phyloP scores from a whole-genome alignment of 2,329 filamentous ascomycete genomes.

The Scedosporium boydii region DNA sequence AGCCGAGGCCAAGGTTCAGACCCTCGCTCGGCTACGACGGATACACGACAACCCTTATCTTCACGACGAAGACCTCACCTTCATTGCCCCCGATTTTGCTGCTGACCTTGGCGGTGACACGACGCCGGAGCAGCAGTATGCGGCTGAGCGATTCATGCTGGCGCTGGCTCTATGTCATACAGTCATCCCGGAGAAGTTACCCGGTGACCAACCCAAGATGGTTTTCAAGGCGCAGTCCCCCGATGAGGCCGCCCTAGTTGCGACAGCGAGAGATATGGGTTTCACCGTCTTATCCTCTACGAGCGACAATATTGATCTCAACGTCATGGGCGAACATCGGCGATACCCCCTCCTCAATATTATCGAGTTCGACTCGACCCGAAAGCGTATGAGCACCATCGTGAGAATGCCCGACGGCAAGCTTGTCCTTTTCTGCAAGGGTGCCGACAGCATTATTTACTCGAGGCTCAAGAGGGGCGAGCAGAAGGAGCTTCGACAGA shows the following conservation, averaged over 20 bases:
- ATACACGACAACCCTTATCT: constrained; percentile 87
- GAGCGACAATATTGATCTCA: constrained; percentile 72
- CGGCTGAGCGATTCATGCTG: constrained; percentile 87
- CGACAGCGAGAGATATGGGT: constrained; percentile 89
- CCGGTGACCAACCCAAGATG: constrained; percentile 84
- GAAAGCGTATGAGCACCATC: constrained; percentile 97
- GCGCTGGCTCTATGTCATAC: constrained; percentile 93
- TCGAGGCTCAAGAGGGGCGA: constrained; percentile 77
- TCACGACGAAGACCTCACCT: constrained; percentile 81
- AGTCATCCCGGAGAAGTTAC: constrained; percentile 81
- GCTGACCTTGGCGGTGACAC: constrained; percentile 71
- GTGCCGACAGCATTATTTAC: constrained; percentile 95
- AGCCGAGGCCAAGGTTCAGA: constrained; percentile 61
- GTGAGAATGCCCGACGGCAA: constrained; percentile 85
- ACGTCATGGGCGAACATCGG: constrained; percentile 76
- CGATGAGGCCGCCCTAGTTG: constrained; percentile 88
- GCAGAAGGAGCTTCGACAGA: constrained; percentile 71
- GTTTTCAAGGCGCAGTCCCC: constrained; percentile 96
- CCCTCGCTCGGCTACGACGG: constrained; percentile 62
- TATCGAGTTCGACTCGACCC: constrained; percentile 87
- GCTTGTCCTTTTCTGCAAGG: constrained; percentile 93
- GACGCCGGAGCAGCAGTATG: constrained; percentile 64
- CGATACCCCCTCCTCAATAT: constrained; percentile 86
- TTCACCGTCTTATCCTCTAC: constrained; percentile 82
- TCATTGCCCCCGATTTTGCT: constrained; percentile 84